Base-by-base conservation (phyloP, 2,329 filamentous ascomycete genomes). In the Aureobasidium lini region DNA sequence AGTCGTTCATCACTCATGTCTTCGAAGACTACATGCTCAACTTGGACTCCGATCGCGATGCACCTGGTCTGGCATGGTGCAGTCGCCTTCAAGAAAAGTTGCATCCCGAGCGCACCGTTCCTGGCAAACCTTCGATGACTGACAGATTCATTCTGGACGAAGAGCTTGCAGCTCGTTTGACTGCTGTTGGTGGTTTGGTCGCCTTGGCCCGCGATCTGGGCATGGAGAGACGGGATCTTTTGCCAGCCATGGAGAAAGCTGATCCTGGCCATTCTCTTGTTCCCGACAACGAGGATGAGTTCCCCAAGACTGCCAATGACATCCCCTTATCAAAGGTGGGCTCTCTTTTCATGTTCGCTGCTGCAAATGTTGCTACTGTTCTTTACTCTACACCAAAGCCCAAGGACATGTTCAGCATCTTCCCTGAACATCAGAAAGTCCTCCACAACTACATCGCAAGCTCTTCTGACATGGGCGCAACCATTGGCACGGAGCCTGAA, bases 1-100 rank as follows among this genome's bases (percentile, higher is more conserved):
- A 90, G 67, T 85, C 86, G 1, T 92, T 94, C 70, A 79, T 90
- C n/a, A 90, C 87, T 0, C 88, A 89, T 68, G 75, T 92, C 16
- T 73, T 92, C 10, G 88, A 92, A 69, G 82, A 86, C 47, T 93
- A 90, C 64, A 80, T 89, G 62, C 84, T 82, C n/a, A 74, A 75
- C 6, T 64, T 80, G 16, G 54, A 66, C 16, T 68, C 69, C 4
- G 70, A 73, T 4, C 67, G 70, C 6, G 75, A 77, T 23, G 72
- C 78, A 5, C 76, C 78, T 1, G 79, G 78, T 6, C 67, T 81
- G 49, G 75, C 76, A 2, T 81, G 78, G 78, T 73, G 75, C 6
- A 78, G 72, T 63, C 71, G 89, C 53, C 71, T 91, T 59, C 78
- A 88, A 62, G 89, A 93, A 71, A 84, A 81, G 61, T 83, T 85